Percentiles rank a stretch among this genome's conserved stretches.
Conservation (phyloP, 371 early-diverging fungal species). For the Saksenaea oblongispora region DNA sequence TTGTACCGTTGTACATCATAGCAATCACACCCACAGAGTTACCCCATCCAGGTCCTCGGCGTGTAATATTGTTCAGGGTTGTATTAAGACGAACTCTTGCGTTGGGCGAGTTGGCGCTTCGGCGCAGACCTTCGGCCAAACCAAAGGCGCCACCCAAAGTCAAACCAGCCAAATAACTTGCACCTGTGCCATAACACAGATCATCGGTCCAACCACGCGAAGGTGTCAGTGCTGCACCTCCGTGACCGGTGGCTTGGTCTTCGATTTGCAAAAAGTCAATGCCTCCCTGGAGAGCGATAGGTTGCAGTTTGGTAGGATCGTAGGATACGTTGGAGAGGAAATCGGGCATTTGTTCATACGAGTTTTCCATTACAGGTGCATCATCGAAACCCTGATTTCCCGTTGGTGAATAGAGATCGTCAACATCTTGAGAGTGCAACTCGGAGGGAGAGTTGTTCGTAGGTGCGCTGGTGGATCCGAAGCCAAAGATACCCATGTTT, state of each 20-base stretch:
- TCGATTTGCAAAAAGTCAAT: constrained; percentile 64
- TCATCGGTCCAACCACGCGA: constrained; percentile 83
- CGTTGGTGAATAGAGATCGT: constrained; percentile 38
- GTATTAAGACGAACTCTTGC: constrained; percentile 82
- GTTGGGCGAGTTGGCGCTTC: constrained; percentile 57
- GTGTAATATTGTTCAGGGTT: constrained; percentile 81
- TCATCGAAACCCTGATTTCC: constrained; percentile 14
- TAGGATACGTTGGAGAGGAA: constrained; percentile 54
- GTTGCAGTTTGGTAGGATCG: constrained; percentile 58
- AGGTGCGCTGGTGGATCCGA: constrained; percentile 21
- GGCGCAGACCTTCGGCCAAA: constrained; percentile 73
- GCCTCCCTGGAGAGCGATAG: constrained; percentile 61
- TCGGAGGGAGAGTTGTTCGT: constrained; percentile 6
- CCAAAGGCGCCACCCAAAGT: constrained; percentile 83
- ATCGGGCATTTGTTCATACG: constrained; percentile 55
- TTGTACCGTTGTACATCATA: constrained; percentile 79
- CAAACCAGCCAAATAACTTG: constrained; percentile 78
- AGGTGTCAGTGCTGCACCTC: constrained; percentile 58
- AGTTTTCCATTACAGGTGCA: constrained; percentile 23
- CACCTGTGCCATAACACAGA: constrained; percentile 87
- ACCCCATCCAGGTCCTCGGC: constrained; percentile 86
- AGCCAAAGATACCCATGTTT: constrained; percentile 31
- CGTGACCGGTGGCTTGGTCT: constrained; percentile 30
- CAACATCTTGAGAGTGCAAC: constrained; percentile 12
- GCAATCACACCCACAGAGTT: constrained; percentile 85